Evolutionary conservation across 805 yeast species (phyloP), one percentile per base, ranked within the genome.

Genomic region (Saccharomyces cerevisiae): DNA sequence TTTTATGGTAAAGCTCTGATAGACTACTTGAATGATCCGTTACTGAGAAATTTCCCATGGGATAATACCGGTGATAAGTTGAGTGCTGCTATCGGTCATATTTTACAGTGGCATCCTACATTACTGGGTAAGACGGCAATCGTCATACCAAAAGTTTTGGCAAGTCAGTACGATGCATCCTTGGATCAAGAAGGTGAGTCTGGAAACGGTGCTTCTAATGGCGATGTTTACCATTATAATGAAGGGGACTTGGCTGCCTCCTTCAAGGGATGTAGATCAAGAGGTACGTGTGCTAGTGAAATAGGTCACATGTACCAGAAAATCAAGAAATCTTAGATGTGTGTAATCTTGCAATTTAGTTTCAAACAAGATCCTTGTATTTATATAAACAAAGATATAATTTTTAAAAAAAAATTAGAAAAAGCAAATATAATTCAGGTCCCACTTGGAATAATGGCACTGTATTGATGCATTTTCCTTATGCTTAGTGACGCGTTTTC

Each of bases 91-190:
- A 82, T 92, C 47, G 79, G 88, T n/a, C 98, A 94, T 67, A 75
- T 90, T 48, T 75, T 90, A 61, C 97, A 89, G 70, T 94, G 98
- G 99, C 99, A 92, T 67, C 96, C 97, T 11, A 81, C 79, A 29
- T 72, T 87, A 28, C 75, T 94, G 60, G 78, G 86, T 53, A 85
- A 82, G 63, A 76, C 94, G 2, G 85, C 89, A 0, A 69, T 92
- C 14, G 80, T 94, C 0, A 87, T 89, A 11, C 77, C 83, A 47
- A 79, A 82, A 63, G 70, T 79, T 9, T 76, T 85, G 46, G 80
- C 80, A 13, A 70, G 81, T 32, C 58, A 73, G 17, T 79, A 78
- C 57, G 70, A 73, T 29, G 71, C 74, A 13, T 53, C 70, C 26
- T 70, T 69, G 3, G 57, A 61, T 11, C 61, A 48, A 8, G 53